Base-by-base conservation (phyloP, 1,284 basidiomycete genomes). In the Apiotrichum gracile region DNA sequence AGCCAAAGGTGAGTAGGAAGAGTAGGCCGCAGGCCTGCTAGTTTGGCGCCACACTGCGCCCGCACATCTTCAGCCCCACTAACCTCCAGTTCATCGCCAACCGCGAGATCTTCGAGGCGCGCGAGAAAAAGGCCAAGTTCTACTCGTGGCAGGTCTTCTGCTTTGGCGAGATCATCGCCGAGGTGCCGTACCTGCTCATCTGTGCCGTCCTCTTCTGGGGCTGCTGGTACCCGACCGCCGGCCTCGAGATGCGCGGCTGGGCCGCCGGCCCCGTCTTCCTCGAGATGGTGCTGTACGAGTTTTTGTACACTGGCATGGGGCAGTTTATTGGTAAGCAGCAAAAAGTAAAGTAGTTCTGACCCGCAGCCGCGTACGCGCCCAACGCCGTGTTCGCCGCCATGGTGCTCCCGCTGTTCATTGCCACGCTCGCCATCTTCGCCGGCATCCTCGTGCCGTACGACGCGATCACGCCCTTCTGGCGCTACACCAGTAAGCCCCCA, bases 231-330 rank as follows among this genome's bases (percentile, higher is more conserved):
- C 44, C 43, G 9, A 52, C 56, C 19, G 39, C 41, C 17, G 52
- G 52, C n/a, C 43, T 54, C 41, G 33, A 43, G 37, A 41, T 49
- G 45, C 21, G 31, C 5, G 29, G 55, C 4, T 43, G 49, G 10
- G 39, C 45, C 14, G 58, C 58, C 4, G 58, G 58, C 29, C 58
- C 58, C 33, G 69, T 72, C 14, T 74, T 69, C 61, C 63, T 73
- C 38, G 64, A 70, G 50, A 69, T 74, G 64, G 64, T 68, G 3
- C 54, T 74, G 4, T 74, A 73, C 65, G 71, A 74, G 58, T 67
- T 73, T 61, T 57, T 73, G 16, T 74, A 74, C 57, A 74, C 70
- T 3, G 68, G 68, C 27, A 70, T 72, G 40, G 69, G 66, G 35
- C 58, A 66, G 58, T 49, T 61, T 33, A 41, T 61, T 54, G 60